phyloP scores from a whole-genome alignment of 2,329 filamentous ascomycete genomes.

The Penicillium brevicompactum region DNA sequence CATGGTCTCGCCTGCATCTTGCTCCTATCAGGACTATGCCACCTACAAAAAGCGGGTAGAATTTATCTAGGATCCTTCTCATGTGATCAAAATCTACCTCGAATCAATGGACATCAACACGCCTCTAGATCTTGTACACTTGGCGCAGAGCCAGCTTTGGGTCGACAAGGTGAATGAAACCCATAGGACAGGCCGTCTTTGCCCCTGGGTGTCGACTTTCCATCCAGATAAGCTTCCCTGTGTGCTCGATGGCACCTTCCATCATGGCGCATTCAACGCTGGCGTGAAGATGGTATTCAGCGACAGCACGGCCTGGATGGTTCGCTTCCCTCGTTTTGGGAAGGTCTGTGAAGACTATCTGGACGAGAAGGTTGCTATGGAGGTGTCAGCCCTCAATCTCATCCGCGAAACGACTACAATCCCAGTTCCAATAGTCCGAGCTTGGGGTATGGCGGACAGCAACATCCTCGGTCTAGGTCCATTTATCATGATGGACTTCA shows the following conservation, averaged over 20 bases:
- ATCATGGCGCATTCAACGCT: slow-evolving; percentile 36
- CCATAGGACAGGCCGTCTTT: slow-evolving; percentile 20
- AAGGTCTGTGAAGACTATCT: slow-evolving; percentile 29
- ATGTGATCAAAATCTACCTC: neutral
- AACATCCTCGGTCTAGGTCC: slow-evolving; percentile 30
- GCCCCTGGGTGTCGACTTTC: slow-evolving; percentile 38
- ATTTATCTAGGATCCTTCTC: neutral
- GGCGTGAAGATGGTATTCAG: slow-evolving; percentile 37
- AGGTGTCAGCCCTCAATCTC: slow-evolving; percentile 30
- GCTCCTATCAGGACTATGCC: neutral
- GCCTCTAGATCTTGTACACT: slow-evolving; percentile 22
- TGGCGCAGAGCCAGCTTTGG: slow-evolving; percentile 23
- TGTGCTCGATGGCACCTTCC: slow-evolving; percentile 33
- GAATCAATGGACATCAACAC: slow-evolving; percentile 27
- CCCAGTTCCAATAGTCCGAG: slow-evolving; percentile 29
- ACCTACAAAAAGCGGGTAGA: neutral
- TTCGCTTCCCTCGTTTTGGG: slow-evolving; percentile 34
- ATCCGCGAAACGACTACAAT: slow-evolving; percentile 28
- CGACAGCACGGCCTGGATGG: slow-evolving; percentile 30
- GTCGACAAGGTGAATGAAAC: slow-evolving; percentile 26
- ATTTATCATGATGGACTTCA: slow-evolving; percentile 37
- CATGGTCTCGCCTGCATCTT: neutral
- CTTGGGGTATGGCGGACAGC: slow-evolving; percentile 29
- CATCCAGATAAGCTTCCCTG: slow-evolving; percentile 36
- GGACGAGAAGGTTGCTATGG: slow-evolving; percentile 36